Conservation (phyloP, 2,329 filamentous ascomycete species). For the Clonostachys sp. region DNA sequence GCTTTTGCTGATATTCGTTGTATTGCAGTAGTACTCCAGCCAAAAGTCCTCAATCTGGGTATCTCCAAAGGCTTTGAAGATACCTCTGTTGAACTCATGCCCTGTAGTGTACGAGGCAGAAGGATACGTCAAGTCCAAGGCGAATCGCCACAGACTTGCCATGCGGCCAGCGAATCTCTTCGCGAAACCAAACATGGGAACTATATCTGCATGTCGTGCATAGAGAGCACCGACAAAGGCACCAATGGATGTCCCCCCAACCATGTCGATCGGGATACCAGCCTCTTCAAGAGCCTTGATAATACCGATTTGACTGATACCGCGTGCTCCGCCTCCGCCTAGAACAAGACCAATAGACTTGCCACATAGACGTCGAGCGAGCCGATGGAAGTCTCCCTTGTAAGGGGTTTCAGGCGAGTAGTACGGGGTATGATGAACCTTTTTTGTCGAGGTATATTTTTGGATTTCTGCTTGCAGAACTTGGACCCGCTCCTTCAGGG, state of each 20-base stretch:
- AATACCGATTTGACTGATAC: slow-evolving; percentile 88
- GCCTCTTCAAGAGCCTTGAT: slow-evolving; percentile 94
- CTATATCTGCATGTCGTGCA: slow-evolving; percentile 91
- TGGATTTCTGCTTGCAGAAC: slow-evolving; percentile 95
- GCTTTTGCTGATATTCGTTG: slow-evolving; percentile 95
- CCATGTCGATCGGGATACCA: slow-evolving; percentile 90
- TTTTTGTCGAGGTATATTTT: slow-evolving; percentile 85
- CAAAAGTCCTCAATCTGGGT: slow-evolving; percentile 98
- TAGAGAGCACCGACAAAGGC: slow-evolving; percentile 94
- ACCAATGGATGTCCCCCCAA: slow-evolving; percentile 94
- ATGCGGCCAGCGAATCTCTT: slow-evolving; percentile 99
- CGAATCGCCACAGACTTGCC: slow-evolving; percentile 99
- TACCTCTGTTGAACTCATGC: slow-evolving; percentile 97
- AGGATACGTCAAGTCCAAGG: slow-evolving; percentile 91
- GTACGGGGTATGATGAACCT: slow-evolving; percentile 79
- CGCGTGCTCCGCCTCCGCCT: slow-evolving; percentile 87
- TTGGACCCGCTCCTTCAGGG: slow-evolving; percentile 88
- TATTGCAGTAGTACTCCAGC: slow-evolving; percentile 99
- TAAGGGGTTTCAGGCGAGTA: slow-evolving; percentile 90
- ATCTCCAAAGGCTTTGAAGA: slow-evolving; percentile 97
- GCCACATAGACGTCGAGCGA: slow-evolving; percentile 84
- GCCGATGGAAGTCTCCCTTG: slow-evolving; percentile 93
- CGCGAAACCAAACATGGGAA: slow-evolving; percentile 92
- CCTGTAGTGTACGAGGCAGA: slow-evolving; percentile 96
- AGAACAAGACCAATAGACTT: slow-evolving; percentile 93